Base-by-base conservation (phyloP, 2,329 filamentous ascomycete species). In the Aspergillus sp. region DNA sequence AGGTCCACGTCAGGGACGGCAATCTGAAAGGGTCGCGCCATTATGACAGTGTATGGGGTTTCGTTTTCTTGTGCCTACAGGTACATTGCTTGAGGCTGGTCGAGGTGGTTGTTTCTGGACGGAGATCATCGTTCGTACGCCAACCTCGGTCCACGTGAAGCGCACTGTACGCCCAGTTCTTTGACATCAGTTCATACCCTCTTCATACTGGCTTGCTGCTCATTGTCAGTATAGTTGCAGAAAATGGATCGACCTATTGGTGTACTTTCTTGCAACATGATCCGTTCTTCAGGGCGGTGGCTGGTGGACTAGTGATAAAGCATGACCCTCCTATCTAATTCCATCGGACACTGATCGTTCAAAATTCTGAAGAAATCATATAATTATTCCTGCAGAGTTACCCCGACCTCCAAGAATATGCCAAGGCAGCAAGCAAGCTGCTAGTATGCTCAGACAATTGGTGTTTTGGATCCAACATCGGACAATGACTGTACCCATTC, bases 1-100 rank as follows among this genome's bases (percentile, higher is more conserved):
- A 88, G 68, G 17, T 77, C 72, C 5, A 72, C 66, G 38, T 85
- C 77, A 0, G 81, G 70, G n/a, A 85, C 68, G 11, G 68, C 63
- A 56, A 85, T 80, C 14, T 70, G 74, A 65, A 78, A 84, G 4
- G 75, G 70, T 23, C 31, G 47, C 1, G 47, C 41, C 50, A 52
- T 52, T 16, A n/a, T 48, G 40, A 17, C 21, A n/a, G 36, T n/a
- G 14, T 2, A 2, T 40, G 4, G 31, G 14, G 14, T 40, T 48
- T 36, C 4, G 47, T 23, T 31, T 10, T 29, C 25, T 29, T 29
- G 25, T 10, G 25, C 11, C 25, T 29, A 29, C 25, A 1, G 25
- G 2, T 29, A 29, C 7, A 29, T 29, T 7, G 25, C 13, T 10
- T 29, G 20, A 25, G n/a, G 17, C 11, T 44, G 41, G 13, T 23